Percentiles rank a stretch among this genome's conserved stretches.
Evolutionary conservation across 768 basidiomycete species (phyloP).

Genomic region (Coprinopsis strossmayeri): DNA sequence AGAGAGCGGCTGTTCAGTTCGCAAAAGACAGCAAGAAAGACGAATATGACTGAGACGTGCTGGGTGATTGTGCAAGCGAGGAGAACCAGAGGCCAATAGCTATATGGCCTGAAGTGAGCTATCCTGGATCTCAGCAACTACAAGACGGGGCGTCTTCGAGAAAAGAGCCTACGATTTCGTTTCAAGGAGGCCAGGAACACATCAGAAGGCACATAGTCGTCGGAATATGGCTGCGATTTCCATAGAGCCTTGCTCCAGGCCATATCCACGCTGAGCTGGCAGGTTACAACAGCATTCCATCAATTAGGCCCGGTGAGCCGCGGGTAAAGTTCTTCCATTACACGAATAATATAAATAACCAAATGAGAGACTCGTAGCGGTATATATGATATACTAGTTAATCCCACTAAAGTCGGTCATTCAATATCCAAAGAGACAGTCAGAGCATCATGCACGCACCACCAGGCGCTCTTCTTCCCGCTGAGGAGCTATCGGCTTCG

Average conservation of each 20-base stretch:
- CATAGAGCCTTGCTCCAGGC: conserved; percentile 74
- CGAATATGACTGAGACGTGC: conserved; percentile 72
- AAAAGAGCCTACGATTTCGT: conserved; percentile 53
- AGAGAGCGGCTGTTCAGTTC: conserved; percentile 55
- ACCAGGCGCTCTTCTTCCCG: conserved; percentile 32
- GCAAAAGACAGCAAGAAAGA: conserved; percentile 79
- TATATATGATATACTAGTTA: conserved; percentile 6
- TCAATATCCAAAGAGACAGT: background rate
- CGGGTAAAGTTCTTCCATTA: too few relatives aligned
- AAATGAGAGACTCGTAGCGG: too few relatives aligned
- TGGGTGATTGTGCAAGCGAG: conserved; percentile 76
- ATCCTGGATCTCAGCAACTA: background rate
- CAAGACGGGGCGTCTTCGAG: background rate
- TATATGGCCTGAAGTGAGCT: conserved; percentile 81
- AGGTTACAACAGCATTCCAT: background rate
- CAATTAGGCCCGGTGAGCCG: background rate
- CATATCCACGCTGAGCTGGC: background rate
- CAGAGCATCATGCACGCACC: conserved; percentile 34
- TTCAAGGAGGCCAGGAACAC: conserved; percentile 75
- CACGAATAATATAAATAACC: too few relatives aligned
- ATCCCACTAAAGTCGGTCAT: conserved; percentile 15
- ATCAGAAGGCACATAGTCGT: conserved; percentile 74
- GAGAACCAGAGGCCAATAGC: conserved; percentile 66
- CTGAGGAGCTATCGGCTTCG: conserved; percentile 26
- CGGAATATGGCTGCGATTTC: conserved; percentile 68